These are phyloP conservation scores for Digitaria exilis DNA, from an alignment of 202 grass and related monocot genomes.

Conservation along the genomic window DNA sequence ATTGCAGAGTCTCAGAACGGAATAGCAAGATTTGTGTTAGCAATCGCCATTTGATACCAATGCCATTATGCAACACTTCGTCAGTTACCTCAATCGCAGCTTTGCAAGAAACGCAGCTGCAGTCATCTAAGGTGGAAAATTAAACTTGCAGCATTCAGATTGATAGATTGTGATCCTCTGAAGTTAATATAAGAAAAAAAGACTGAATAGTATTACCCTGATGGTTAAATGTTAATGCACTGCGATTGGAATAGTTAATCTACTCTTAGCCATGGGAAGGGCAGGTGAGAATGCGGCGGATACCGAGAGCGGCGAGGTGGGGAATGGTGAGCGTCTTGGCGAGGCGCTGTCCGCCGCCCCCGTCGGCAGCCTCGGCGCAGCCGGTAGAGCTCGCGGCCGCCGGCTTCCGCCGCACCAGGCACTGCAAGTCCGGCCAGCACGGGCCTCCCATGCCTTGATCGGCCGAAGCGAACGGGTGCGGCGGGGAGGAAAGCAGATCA, in stretches of 20 bases:
- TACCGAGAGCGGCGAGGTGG: constrained; percentile 74
- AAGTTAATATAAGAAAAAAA: not conserved
- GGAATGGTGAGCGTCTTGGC: constrained; percentile 70
- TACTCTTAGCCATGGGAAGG: not conserved
- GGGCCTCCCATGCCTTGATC: constrained; percentile 31
- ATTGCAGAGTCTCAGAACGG: not conserved
- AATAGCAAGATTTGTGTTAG: not conserved
- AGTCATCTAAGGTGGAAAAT: not conserved
- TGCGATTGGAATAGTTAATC: not conserved
- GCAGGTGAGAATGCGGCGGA: not conserved
- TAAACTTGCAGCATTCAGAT: not conserved
- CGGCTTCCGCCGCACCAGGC: constrained; percentile 54
- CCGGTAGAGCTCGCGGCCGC: constrained; percentile 34
- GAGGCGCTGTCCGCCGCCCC: constrained; percentile 39
- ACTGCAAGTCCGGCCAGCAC: constrained; percentile 36
- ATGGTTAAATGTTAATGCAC: not conserved
- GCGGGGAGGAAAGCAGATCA: not conserved
- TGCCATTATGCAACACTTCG: not conserved
- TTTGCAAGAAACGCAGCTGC: not conserved
- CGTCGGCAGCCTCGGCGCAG: not conserved
- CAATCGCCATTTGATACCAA: not conserved
- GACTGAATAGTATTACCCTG: not conserved
- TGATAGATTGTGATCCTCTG: not conserved
- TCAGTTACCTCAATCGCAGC: not conserved
- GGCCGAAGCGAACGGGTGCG: not conserved